Evolutionary conservation across 2,329 filamentous ascomycete species (phyloP).

Genomic region (Blastomyces percursus): DNA sequence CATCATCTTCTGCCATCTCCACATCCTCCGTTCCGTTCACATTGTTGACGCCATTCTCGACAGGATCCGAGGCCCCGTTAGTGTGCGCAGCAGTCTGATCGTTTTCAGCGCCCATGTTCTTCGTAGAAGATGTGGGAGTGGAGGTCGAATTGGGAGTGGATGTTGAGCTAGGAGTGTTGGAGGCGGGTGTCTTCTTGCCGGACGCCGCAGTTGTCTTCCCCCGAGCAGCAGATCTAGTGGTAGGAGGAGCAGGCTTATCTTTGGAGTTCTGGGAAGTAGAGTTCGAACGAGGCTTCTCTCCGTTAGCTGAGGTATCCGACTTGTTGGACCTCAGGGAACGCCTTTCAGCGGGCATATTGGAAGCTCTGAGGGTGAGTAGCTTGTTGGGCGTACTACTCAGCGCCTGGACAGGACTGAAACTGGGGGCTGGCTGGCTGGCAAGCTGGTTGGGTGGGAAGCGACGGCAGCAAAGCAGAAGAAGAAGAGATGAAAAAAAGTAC

Average conservation of each 20-base stretch:
- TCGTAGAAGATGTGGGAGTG: slow-evolving; percentile 26
- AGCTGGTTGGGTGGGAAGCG: not conserved
- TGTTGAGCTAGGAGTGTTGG: slow-evolving; percentile 7
- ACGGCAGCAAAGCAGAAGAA: not conserved
- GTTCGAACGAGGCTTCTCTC: slow-evolving; percentile 35
- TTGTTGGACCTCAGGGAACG: slow-evolving; percentile 39
- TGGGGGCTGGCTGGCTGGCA: not conserved
- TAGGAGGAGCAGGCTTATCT: slow-evolving; percentile 36
- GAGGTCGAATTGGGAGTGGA: slow-evolving; percentile 10
- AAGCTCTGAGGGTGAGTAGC: slow-evolving; percentile 22
- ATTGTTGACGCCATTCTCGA: slow-evolving; percentile 55
- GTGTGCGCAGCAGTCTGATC: slow-evolving; percentile 42
- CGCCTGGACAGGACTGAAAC: not conserved
- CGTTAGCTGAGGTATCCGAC: slow-evolving; percentile 37
- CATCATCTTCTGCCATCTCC: slow-evolving; percentile 58
- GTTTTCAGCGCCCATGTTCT: slow-evolving; percentile 60
- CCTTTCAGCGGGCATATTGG: slow-evolving; percentile 38
- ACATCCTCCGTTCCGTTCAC: slow-evolving; percentile 55
- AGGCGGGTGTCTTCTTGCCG: slow-evolving; percentile 20
- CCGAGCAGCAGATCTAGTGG: slow-evolving; percentile 10
- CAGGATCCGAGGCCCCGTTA: slow-evolving; percentile 59
- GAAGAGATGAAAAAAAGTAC: not conserved
- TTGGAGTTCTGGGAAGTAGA: slow-evolving; percentile 37
- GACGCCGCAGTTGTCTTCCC: no score
- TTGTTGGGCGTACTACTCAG: slow-evolving; percentile 5